Evolutionary conservation across 2,329 filamentous ascomycete genomes (phyloP), one percentile per base, ranked within the genome.

Genomic region (Neopestalotiopsis sp.): DNA sequence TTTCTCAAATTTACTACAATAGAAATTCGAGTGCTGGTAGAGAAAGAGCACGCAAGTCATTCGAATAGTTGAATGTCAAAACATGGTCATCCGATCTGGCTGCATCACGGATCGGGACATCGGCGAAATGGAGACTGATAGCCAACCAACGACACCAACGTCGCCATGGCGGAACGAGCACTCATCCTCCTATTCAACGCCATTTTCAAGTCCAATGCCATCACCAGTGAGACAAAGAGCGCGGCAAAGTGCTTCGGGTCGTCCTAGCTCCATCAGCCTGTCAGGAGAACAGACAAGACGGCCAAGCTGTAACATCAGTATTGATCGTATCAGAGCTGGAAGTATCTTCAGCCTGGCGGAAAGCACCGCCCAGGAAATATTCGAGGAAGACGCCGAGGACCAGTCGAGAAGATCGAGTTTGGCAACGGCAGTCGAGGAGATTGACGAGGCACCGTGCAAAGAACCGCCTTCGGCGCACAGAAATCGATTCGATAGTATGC

Each of bases 251-350:
- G 17, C n/a, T n/a, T 9, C 9, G 3, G 30, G n/a, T 1, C 32
- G 30, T 20, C 28, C 17, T 40, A 32, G 34, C 4, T 40, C 32
- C 13, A 40, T 38, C 5, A 62, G 17, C 1, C 28, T 59, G 3
- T 2, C 57, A 14, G 57, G 12, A 1, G 30, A 17, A 1, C 59
- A 42, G n/a, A 0, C 5, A 1, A 62, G 59, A 7, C 28, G 61
- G 38, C 61, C 61, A 49, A 64, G 59, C 6, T 62, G 59, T 32
- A 62, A 30, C 9, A 64, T 64, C 5, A 64, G 28, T n/a, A 53
- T 64, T 20, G 61, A 64, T 49, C 61, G 61, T 3, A 64, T 64
- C 40, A 34, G 61, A 7, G 40, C 61, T 12, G 61, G 61, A 24
- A 53, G 61, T 14, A 64, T 64, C 4, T 64, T 64, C 40, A 64